Evolutionary conservation across 148 eudicot genomes (phyloP).

Genomic region (Silene conica): DNA sequence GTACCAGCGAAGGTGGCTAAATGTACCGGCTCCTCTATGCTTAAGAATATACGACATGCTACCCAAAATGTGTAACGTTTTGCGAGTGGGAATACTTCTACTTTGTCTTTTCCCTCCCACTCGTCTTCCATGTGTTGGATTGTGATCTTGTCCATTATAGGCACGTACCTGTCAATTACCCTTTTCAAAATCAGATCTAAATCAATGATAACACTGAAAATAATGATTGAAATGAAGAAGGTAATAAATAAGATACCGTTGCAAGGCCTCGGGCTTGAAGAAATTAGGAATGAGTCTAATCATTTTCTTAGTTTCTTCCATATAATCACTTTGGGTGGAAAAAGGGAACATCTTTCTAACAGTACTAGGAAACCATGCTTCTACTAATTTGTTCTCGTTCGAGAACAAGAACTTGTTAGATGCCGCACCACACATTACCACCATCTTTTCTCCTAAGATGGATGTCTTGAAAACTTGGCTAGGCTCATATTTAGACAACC

Average conservation of each 20-base stretch:
- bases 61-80: constrained; percentile 31
- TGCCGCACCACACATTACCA: constrained; percentile 25
- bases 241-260: background rate
- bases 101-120: constrained; percentile 20
- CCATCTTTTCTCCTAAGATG: constrained; percentile 27
- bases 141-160: constrained; percentile 31
- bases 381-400: constrained; percentile 28
- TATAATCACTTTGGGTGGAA: background rate
- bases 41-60: constrained; percentile 28
- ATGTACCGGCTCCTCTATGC: constrained; percentile 21
- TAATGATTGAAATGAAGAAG: no score
- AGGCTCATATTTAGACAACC: constrained; percentile 25
- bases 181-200: background rate
- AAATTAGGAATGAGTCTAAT: constrained; percentile 28
- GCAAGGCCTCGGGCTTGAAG: constrained; percentile 33
- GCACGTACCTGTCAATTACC: constrained; percentile 11
- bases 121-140: constrained; percentile 13
- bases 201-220: no score
- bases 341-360: constrained; percentile 32
- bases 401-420: constrained; percentile 37
- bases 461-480: constrained; percentile 24
- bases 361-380: constrained; percentile 33
- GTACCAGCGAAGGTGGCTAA: constrained; percentile 18
- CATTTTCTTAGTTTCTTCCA: constrained; percentile 30
- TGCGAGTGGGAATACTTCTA: constrained; percentile 21